Conservation (phyloP, 2,329 filamentous ascomycete genomes). For the Phialemonium atrogriseum region DNA sequence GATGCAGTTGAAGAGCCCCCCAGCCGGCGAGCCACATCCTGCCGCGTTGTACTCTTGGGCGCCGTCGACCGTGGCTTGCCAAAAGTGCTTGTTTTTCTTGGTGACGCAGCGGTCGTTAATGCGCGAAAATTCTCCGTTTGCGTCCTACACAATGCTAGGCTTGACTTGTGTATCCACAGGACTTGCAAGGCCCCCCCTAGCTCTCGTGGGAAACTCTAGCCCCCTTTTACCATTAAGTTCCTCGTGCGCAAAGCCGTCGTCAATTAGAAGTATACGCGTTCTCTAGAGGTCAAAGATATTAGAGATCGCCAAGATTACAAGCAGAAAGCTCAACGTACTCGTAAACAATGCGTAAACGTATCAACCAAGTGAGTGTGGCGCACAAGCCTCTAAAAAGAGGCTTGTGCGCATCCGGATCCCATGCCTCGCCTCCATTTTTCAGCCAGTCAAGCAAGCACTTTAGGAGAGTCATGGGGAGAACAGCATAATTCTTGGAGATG, state of each 20-base stretch:
- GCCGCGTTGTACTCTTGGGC: conserved; percentile 30
- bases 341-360: no score
- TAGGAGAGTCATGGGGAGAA: conserved; percentile 35
- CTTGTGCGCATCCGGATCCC: conserved; percentile 43
- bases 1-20: conserved; percentile 33
- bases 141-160: conserved; percentile 22
- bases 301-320: no score
- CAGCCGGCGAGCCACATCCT: conserved; percentile 28
- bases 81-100: conserved; percentile 32
- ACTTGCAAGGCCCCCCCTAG: no score
- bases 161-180: conserved; percentile 9
- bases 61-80: conserved; percentile 27
- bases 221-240: no score
- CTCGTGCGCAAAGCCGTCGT: no score
- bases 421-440: conserved; percentile 33
- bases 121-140: conserved; percentile 33
- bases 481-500: conserved; percentile 33
- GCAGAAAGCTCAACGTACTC: no score
- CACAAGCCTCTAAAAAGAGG: conserved; percentile 32
- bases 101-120: conserved; percentile 35
- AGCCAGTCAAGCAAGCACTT: conserved; percentile 31
- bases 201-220: no score
- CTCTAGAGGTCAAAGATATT: no score
- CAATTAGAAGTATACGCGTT: no score
- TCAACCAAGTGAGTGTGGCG: no score